Conservation (phyloP, 164 flowering plant genomes). For the Umbilicus rupestris region DNA sequence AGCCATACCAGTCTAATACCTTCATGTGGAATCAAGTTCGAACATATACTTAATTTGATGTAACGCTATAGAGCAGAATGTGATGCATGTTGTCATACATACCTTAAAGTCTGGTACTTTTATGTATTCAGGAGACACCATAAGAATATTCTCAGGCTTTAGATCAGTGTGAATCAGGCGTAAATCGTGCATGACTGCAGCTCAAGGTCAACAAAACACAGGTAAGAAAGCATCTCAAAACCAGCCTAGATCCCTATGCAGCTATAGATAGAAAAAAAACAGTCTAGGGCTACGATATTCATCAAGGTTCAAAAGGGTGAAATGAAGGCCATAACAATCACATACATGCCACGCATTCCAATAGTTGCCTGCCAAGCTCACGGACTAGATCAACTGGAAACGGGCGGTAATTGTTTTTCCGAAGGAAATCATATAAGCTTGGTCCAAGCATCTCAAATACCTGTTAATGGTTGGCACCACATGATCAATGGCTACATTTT, state of each 20-base stretch:
- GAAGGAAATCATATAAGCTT: conserved; percentile 50
- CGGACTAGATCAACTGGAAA: conserved; percentile 55
- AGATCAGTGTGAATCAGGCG: conserved; percentile 38
- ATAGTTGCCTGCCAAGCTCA: conserved; percentile 48
- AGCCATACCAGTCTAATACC: neutral
- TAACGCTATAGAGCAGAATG: neutral
- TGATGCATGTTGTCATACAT: neutral
- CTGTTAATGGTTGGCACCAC: no score
- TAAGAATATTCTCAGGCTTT: conserved; percentile 38
- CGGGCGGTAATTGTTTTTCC: conserved; percentile 44
- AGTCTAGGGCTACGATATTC: neutral
- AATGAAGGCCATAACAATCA: conserved; percentile 13
- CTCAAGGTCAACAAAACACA: conserved; percentile 3
- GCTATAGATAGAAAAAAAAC: neutral
- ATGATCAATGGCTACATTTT: no score
- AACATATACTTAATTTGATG: no score
- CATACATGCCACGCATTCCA: conserved; percentile 59
- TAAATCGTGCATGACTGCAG: conserved; percentile 42
- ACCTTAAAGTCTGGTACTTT: conserved; percentile 37
- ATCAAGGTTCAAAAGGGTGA: neutral
- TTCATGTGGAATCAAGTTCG: no score
- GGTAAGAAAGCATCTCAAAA: neutral
- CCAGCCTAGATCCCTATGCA: neutral
- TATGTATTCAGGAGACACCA: conserved; percentile 31
- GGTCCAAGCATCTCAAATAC: conserved; percentile 64